Percentiles rank a stretch among this genome's conserved stretches.
phyloP scores from a whole-genome alignment of 2,329 filamentous ascomycete species.

The Neofusicoccum sp. region DNA sequence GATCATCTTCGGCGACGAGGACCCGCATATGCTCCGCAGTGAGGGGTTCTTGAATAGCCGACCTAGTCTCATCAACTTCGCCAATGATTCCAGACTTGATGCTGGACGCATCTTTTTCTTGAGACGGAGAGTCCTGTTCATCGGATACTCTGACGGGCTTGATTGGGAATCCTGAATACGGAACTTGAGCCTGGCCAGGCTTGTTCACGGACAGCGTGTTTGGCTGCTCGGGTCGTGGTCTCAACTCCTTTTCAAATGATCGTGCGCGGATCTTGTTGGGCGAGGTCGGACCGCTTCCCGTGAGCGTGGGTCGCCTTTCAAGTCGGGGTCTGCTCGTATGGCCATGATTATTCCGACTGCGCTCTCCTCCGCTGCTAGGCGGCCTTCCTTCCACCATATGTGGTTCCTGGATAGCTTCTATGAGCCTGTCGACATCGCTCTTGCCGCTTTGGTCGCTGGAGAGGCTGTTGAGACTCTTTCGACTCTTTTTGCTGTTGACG shows the following conservation, averaged over 20 bases:
- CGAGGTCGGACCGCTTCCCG: neutral
- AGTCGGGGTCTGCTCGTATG: neutral
- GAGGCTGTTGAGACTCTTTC: slow-evolving; percentile 46
- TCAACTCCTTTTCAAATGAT: neutral
- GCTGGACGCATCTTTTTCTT: neutral
- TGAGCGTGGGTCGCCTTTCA: slow-evolving; percentile 2
- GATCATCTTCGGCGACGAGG: slow-evolving; percentile 84
- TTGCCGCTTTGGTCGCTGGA: slow-evolving; percentile 47
- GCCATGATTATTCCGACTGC: neutral
- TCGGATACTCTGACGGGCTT: slow-evolving; percentile 52
- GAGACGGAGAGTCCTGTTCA: slow-evolving; percentile 29
- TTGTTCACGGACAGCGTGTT: slow-evolving; percentile 29
- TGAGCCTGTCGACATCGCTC: slow-evolving; percentile 70
- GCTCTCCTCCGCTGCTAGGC: neutral
- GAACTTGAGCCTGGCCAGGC: slow-evolving; percentile 16
- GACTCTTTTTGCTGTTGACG: slow-evolving; percentile 55
- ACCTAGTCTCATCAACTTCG: slow-evolving; percentile 30
- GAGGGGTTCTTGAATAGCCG: slow-evolving; percentile 22
- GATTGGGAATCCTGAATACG: slow-evolving; percentile 46
- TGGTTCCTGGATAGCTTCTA: slow-evolving; percentile 70
- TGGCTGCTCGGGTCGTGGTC: slow-evolving; percentile 41
- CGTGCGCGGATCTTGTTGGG: neutral
- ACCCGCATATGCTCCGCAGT: slow-evolving; percentile 59
- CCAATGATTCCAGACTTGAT: slow-evolving; percentile 32
- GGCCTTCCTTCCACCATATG: slow-evolving; percentile 37